Conservation (phyloP, 176 grass and related monocot species). For the Oryza nivara region DNA sequence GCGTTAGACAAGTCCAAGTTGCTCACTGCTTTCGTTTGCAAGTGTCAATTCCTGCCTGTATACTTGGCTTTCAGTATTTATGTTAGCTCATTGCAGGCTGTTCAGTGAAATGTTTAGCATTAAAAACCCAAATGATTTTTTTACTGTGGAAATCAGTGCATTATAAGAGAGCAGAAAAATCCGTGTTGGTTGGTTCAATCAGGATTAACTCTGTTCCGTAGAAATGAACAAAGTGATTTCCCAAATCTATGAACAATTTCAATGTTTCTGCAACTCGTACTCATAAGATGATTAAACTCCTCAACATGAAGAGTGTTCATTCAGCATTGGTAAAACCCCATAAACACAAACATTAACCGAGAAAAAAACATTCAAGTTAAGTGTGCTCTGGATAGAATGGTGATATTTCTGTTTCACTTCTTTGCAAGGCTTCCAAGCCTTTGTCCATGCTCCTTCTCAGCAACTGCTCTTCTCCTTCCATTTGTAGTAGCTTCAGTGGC, state of each 20-base stretch:
- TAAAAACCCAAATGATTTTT: background rate
- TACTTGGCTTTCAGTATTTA: background rate
- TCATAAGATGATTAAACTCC: background rate
- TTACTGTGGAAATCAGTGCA: background rate
- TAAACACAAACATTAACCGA: background rate
- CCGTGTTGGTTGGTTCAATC: background rate
- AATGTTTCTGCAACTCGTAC: background rate
- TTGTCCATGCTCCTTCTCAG: conserved; percentile 43
- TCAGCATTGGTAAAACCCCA: background rate
- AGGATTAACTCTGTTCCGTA: background rate
- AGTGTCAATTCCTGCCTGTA: background rate
- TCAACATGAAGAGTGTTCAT: conserved; percentile 2
- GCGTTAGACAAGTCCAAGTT: conserved; percentile 1
- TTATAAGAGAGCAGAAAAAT: background rate
- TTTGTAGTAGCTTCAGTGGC: background rate
- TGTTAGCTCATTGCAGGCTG: background rate
- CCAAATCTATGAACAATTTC: background rate
- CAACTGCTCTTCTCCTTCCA: conserved; percentile 36
- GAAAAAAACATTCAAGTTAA: background rate
- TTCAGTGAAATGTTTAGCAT: background rate
- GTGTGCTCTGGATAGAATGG: background rate
- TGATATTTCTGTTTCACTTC: conserved; percentile 26
- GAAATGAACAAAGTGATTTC: background rate
- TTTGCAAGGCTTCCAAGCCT: conserved; percentile 43
- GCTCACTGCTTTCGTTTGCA: background rate